Conservation (phyloP, 805 yeast genomes). For the Ascoidea rubescens region DNA sequence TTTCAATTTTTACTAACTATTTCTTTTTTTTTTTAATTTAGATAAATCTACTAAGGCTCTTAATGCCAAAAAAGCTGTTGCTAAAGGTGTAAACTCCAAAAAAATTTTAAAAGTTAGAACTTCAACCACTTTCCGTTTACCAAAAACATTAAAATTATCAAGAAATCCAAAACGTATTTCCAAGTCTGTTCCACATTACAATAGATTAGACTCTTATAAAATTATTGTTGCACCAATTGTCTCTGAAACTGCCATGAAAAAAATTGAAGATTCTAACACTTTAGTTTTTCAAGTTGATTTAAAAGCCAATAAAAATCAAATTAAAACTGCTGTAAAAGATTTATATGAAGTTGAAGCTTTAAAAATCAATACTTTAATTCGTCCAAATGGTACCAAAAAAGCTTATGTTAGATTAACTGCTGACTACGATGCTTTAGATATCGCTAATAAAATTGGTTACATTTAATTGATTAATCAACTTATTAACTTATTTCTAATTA, state of each 20-base stretch:
- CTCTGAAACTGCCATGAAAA: constrained; percentile 98
- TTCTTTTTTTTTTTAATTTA: no score
- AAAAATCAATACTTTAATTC: constrained; percentile 90
- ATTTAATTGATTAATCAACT: constrained; percentile 36
- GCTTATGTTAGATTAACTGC: constrained; percentile 98
- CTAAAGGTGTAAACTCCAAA: constrained; percentile 89
- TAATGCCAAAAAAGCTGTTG: constrained; percentile 97
- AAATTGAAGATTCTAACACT: constrained; percentile 98
- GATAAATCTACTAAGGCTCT: constrained; percentile 52
- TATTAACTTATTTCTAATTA: not conserved
- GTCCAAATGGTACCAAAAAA: constrained; percentile 99
- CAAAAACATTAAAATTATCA: constrained; percentile 90
- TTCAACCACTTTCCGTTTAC: constrained; percentile 88
- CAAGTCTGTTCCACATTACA: constrained; percentile 94
- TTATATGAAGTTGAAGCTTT: constrained; percentile 91
- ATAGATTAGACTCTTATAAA: constrained; percentile 94
- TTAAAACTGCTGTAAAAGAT: constrained; percentile 96
- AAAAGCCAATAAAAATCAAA: constrained; percentile 97
- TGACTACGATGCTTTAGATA: constrained; percentile 98
- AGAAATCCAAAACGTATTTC: constrained; percentile 92
- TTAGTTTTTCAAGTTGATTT: constrained; percentile 96
- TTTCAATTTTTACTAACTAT: not conserved
- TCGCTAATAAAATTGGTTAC: constrained; percentile 99
- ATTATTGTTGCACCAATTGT: constrained; percentile 89
- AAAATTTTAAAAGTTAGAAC: constrained; percentile 91